Evolutionary conservation across 2,329 filamentous ascomycete genomes (phyloP), one percentile per base, ranked within the genome.

Genomic region (Fusarium metavorans): DNA sequence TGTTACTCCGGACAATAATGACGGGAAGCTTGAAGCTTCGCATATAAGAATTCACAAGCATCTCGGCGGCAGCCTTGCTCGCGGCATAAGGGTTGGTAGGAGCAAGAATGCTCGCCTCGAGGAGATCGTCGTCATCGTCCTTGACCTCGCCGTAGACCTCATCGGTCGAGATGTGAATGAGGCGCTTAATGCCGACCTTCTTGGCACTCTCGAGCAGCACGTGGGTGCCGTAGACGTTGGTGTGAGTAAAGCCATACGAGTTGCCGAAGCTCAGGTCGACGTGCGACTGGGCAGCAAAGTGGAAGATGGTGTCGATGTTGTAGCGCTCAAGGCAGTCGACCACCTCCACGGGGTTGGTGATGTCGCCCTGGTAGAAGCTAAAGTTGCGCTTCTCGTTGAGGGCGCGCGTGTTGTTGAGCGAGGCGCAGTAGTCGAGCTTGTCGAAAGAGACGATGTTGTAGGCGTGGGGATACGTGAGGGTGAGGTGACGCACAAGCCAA

Each of bases 371-470:
- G 82, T 94, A 93, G 81, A 96, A 96, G 34, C 88, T 89, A 82
- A 95, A 97, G 83, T 95, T 96, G 64, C 88, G 86, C 76, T 88
- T 88, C 72, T 88, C 87, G 77, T 93, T 89, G 58, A 96, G 88
- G 60, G 89, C 87, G 52, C 91, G 88, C 3, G 93, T 94, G 83
- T 96, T 97, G 85, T 95, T 94, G 76, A 95, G 86, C 7, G 93
- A 94, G 8, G 94, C 89, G 84, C 93, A 95, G 84, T 95, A 95
- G 82, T 96, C 94, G 68, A 96, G 87, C 83, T 95, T 96, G 84
- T 97, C 94, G 79, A 95, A 95, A 35, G 92, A 95, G 60, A 96
- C 87, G 72, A 96, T 90, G 79, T 93, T 94, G 87, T 97, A 97
- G 73, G 90, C 87, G 43, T 91, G 81, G 3, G 92, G 89, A 80